phyloP scores from a whole-genome alignment of 2,329 filamentous ascomycete genomes.

The Colletotrichum scovillei region DNA sequence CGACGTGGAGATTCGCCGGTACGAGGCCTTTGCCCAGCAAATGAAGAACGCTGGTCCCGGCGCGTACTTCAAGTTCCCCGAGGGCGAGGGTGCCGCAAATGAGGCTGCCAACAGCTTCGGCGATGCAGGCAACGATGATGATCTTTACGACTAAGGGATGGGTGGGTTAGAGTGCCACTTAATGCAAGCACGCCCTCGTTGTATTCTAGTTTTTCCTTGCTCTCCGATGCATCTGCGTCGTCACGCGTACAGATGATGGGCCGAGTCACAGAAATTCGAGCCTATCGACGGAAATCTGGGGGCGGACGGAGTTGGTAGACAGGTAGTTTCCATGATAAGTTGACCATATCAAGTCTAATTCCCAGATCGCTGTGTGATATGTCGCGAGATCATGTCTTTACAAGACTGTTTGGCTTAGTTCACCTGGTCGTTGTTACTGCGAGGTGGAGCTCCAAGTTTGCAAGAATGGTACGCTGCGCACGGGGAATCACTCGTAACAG shows the following conservation, averaged over 20 bases:
- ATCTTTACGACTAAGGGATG: constrained; percentile 88
- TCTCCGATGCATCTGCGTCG: constrained; percentile 48
- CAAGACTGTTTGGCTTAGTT: background rate
- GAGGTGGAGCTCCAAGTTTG: background rate
- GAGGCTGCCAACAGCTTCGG: constrained; percentile 76
- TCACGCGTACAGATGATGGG: constrained; percentile 35
- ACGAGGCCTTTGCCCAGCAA: constrained; percentile 98
- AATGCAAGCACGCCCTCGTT: constrained; percentile 39
- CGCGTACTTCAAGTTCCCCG: constrained; percentile 98
- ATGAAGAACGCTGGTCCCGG: constrained; percentile 98
- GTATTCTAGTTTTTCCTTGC: constrained; percentile 61
- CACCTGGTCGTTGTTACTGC: too few relatives aligned
- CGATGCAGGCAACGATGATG: constrained; percentile 92
- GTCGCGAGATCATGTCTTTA: background rate
- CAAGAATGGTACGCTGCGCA: background rate
- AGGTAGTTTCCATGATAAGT: constrained; percentile 33
- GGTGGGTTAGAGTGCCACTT: constrained; percentile 38
- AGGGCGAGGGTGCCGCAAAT: constrained; percentile 72
- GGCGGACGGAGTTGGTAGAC: constrained; percentile 38
- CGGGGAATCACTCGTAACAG: background rate
- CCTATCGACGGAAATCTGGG: constrained; percentile 23
- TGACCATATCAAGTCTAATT: background rate
- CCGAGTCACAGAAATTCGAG: constrained; percentile 19
- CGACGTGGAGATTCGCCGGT: constrained; percentile 96
- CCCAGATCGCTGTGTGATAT: background rate